Evolutionary conservation across 169 alveolate species (phyloP).

Genomic region (Plasmodium falciparum): DNA sequence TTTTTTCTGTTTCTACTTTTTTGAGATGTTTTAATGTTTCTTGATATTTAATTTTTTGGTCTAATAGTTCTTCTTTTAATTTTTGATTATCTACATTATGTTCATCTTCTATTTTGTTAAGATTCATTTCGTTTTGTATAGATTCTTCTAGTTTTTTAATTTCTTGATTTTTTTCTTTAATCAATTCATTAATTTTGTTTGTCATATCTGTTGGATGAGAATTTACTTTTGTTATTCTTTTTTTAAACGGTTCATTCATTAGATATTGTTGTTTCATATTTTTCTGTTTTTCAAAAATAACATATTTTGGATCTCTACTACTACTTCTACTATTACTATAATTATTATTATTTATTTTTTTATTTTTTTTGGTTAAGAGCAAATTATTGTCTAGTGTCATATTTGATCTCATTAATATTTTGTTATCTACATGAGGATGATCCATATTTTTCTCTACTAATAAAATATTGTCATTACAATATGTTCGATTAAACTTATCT

Average conservation of each 20-base stretch:
- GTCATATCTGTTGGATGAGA: constrained; percentile 2
- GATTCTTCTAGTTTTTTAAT: constrained; percentile 45
- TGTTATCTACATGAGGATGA: too few species aligned
- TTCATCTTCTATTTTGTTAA: constrained; percentile 17
- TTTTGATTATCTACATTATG: constrained; percentile 32
- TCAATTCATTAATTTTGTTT: constrained; percentile 44
- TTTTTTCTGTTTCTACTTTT: constrained; percentile 62
- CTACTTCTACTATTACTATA: constrained; percentile 2
- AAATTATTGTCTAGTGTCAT: too few species aligned
- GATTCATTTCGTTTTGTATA: constrained; percentile 29
- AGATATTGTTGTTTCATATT: not conserved
- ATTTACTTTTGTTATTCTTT: constrained; percentile 45
- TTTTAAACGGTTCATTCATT: constrained; percentile 44
- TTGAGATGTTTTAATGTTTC: constrained; percentile 75
- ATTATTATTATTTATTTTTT: not conserved
- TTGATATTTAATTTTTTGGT: constrained; percentile 73
- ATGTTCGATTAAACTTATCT: not conserved
- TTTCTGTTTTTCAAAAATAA: not conserved
- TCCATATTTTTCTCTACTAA: too few species aligned
- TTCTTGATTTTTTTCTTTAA: constrained; percentile 49
- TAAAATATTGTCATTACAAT: too few species aligned
- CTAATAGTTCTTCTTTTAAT: constrained; percentile 54
- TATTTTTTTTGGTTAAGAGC: too few species aligned
- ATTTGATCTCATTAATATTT: too few species aligned
- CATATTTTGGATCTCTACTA: not conserved